Conservation (phyloP, 306 rosid species). For the Pterocarpus santalinus region DNA sequence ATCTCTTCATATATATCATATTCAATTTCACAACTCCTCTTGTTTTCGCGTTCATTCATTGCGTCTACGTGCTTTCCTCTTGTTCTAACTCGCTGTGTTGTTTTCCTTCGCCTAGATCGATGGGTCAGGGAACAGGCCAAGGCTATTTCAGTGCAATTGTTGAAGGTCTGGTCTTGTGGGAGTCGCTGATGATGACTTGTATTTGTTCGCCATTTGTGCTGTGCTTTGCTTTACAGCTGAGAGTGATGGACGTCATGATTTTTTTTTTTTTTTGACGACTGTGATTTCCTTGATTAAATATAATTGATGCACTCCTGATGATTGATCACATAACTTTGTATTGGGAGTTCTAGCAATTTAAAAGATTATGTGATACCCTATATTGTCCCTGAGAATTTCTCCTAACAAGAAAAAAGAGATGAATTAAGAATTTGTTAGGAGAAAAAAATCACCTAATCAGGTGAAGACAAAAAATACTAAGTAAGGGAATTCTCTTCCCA, state of each 20-base stretch:
- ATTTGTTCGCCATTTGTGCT: not conserved
- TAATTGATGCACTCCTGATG: not conserved
- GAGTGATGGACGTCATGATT: not conserved
- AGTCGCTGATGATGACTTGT: not conserved
- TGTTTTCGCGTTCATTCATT: no score
- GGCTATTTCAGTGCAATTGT: not conserved
- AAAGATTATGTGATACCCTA: no score
- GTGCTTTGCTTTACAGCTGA: not conserved
- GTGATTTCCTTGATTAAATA: constrained; percentile 1
- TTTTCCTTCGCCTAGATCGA: not conserved
- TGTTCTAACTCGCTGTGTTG: not conserved
- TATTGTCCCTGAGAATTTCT: no score
- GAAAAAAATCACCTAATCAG: no score
- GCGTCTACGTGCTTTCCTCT: no score
- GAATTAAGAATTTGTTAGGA: no score
- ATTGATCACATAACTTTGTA: not conserved
- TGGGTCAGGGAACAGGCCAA: not conserved
- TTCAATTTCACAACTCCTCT: no score
- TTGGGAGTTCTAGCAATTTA: no score
- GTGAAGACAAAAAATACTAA: no score
- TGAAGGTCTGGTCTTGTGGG: not conserved
- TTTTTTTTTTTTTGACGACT: not conserved
- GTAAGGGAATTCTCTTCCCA: no score
- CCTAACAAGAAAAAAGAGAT: no score
- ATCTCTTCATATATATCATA: no score